phyloP scores from a whole-genome alignment of 2,329 filamentous ascomycete genomes.

The Phialophora expanda region DNA sequence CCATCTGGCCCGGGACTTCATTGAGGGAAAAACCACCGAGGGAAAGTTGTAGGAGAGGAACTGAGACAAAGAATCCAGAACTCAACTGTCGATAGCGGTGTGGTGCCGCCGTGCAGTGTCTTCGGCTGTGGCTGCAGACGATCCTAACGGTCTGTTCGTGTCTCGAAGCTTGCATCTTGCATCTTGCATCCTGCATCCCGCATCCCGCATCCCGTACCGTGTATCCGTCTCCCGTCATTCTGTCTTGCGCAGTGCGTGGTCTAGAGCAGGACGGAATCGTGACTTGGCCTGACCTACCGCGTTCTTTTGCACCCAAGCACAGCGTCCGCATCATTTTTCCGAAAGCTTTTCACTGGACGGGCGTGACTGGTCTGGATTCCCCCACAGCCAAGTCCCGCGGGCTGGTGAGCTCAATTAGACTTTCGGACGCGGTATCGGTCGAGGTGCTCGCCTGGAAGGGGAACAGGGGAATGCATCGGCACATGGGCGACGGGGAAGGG shows the following conservation, averaged over 20 bases:
- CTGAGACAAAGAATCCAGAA: not conserved
- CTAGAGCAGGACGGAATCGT: not conserved
- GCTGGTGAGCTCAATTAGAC: not conserved
- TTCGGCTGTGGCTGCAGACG: not conserved
- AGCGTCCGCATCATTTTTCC: not conserved
- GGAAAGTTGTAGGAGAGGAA: constrained; percentile 22
- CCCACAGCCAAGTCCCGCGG: not conserved
- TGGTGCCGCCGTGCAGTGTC: not conserved
- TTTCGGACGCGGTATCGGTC: not conserved
- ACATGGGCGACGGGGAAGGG: too few species aligned
- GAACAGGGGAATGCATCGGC: not conserved
- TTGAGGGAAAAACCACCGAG: constrained; percentile 40
- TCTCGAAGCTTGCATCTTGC: not conserved
- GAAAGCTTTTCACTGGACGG: not conserved
- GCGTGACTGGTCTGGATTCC: not conserved
- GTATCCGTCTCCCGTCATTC: too few species aligned
- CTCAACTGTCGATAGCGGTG: not conserved
- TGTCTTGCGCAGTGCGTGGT: not conserved
- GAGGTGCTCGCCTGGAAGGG: not conserved
- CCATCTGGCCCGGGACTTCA: constrained; percentile 61
- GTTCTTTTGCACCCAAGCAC: not conserved
- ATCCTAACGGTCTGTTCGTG: not conserved
- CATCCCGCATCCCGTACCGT: too few species aligned
- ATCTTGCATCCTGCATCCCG: too few species aligned
- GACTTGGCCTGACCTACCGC: not conserved